Evolutionary conservation across 2,329 filamentous ascomycete species (phyloP), one percentile per base, ranked within the genome.

Genomic region (Cladorrhinum sp.): DNA sequence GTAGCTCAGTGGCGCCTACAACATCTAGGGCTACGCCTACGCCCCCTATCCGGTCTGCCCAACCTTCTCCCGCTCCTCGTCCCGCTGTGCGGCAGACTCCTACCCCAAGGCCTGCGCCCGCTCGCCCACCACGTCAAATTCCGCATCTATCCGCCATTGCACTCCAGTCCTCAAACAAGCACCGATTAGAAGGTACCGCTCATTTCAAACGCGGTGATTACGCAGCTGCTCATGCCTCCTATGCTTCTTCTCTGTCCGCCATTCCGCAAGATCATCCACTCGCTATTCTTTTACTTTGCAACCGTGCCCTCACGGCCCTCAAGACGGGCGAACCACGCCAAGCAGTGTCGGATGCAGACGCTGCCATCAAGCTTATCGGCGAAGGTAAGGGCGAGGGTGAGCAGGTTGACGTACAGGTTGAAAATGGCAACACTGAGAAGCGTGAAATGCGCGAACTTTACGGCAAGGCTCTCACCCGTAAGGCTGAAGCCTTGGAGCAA

Each of bases 201-300:
- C 90, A 96, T 65, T 98, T 96, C 78, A 98, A 97, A 75, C 86
- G 91, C 36, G 95, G 95, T 32, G 95, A 99, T 74, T 99, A 92
- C 73, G 89, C 91, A 18, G 84, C 90, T 9, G 95, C 95, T 0
- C 92, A 97, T 69, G 81, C 86, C 20, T 88, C 89, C 1, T 99
- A 98, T 74, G 86, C 90, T 0, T 83, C 85, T 27, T 92, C 95
- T 1, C 79, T 99, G 2, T 78, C 83, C 1, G 84, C 86, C 38
- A 80, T 99, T 29, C 95, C 95, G 1, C 75, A 84, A 13, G 83
- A 81, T 3, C 95, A 99, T 72, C 93, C 93, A 0, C 80, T 98
- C 23, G 85, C 85, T 18, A 95, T 98, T 61, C 80, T 98, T n/a
- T 83, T 98, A 6, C 85, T 96, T 22, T 93, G 91, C 68, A 99